Percentiles rank a stretch among this genome's conserved stretches.
These are phyloP conservation scores for Dryas alaskensis DNA, from an alignment of 306 rosid genomes.

Conservation along the genomic window DNA sequence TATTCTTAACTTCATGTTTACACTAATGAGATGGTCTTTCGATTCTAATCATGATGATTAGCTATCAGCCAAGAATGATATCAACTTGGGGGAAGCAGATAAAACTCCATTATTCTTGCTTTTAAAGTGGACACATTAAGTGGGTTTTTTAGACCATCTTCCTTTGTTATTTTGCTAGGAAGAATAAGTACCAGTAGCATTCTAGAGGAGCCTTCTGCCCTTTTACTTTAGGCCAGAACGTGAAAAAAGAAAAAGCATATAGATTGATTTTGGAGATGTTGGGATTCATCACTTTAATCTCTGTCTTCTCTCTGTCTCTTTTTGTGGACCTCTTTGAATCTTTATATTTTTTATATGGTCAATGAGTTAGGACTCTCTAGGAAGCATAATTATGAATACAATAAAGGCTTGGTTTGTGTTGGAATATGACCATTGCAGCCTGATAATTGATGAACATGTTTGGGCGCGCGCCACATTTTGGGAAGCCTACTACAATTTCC, in stretches of 20 bases:
- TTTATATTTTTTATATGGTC: slow-evolving; percentile 24
- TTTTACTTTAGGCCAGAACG: slow-evolving; percentile 30
- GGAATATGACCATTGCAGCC: slow-evolving; percentile 4
- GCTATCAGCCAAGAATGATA: slow-evolving; percentile 23
- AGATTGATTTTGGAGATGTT: slow-evolving; percentile 46
- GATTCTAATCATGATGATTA: slow-evolving; percentile 36
- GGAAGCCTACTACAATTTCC: not conserved
- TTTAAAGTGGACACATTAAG: slow-evolving; percentile 43
- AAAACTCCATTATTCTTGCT: slow-evolving; percentile 37
- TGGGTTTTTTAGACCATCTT: slow-evolving; percentile 29
- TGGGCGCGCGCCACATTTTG: not conserved
- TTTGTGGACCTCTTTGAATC: slow-evolving; percentile 42
- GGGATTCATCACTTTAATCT: slow-evolving; percentile 54
- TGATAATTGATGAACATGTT: slow-evolving; percentile 4
- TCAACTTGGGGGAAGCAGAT: slow-evolving; percentile 45
- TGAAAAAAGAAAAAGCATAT: slow-evolving; percentile 32
- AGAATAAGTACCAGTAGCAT: slow-evolving; percentile 11
- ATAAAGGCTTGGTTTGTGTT: slow-evolving; percentile 15
- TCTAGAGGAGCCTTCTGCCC: slow-evolving; percentile 3
- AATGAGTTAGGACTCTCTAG: slow-evolving; percentile 27
- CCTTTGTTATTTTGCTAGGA: slow-evolving; percentile 14
- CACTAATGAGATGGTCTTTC: slow-evolving; percentile 22
- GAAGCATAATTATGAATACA: slow-evolving; percentile 22
- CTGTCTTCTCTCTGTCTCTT: slow-evolving; percentile 4
- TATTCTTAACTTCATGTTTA: not conserved